Conservation (phyloP, 2,329 filamentous ascomycete species). For the Nemania bipapillata region DNA sequence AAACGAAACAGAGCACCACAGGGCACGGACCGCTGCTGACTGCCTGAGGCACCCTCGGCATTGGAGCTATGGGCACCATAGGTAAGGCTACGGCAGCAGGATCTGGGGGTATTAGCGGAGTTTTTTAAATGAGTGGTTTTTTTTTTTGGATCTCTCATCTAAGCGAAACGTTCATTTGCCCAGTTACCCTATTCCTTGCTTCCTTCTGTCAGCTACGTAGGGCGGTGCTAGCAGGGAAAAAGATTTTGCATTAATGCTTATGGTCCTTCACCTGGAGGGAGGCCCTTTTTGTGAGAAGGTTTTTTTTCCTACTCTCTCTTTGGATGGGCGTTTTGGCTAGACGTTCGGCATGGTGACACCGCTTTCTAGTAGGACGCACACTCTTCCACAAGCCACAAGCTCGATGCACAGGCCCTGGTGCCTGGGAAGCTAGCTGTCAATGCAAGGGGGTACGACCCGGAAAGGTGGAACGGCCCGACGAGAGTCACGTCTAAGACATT, state of each 20-base stretch:
- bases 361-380: background rate
- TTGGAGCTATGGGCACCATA: constrained; percentile 27
- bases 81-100: constrained; percentile 31
- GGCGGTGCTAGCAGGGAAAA: constrained; percentile 27
- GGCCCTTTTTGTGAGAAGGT: constrained; percentile 32
- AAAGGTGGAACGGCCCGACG: constrained; percentile 39
- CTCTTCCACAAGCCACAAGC: constrained; percentile 6
- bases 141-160: constrained; percentile 29
- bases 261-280: background rate
- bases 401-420: constrained; percentile 34
- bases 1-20: background rate
- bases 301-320: constrained; percentile 21
- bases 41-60: constrained; percentile 10
- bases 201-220: constrained; percentile 42
- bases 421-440: constrained; percentile 43
- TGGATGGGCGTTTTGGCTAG: constrained; percentile 1
- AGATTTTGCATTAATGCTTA: constrained; percentile 4
- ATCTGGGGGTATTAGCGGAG: constrained; percentile 36
- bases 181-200: constrained; percentile 18
- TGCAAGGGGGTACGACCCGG: constrained; percentile 40
- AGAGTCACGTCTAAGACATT: constrained; percentile 37
- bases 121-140: constrained; percentile 29
- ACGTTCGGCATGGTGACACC: background rate
- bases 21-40: constrained; percentile 14
- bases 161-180: constrained; percentile 36